Evolutionary conservation across 805 yeast species (phyloP).

Genomic region (Maudiozyma turicensis): DNA sequence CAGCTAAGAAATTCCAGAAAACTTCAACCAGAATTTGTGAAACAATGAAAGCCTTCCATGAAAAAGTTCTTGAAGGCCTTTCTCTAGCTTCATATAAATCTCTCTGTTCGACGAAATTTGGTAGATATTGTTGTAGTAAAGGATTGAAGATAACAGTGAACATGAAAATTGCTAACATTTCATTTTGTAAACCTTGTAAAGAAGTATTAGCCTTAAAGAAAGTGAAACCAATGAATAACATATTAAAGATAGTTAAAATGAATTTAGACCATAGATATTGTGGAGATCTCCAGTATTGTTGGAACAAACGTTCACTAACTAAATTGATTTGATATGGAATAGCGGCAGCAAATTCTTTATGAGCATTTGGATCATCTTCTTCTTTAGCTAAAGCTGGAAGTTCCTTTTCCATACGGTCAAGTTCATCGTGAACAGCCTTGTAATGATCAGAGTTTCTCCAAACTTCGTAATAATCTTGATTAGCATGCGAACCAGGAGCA

Average conservation of each 20-base stretch:
- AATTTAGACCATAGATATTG: slow-evolving; percentile 51
- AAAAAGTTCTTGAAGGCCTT: slow-evolving; percentile 60
- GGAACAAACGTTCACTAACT: slow-evolving; percentile 46
- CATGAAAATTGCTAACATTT: slow-evolving; percentile 71
- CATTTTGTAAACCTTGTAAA: slow-evolving; percentile 68
- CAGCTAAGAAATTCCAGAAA: slow-evolving; percentile 53
- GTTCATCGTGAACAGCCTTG: slow-evolving; percentile 46
- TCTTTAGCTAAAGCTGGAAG: slow-evolving; percentile 26
- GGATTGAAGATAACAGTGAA: slow-evolving; percentile 47
- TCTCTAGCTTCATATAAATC: slow-evolving; percentile 64
- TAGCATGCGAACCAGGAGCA: slow-evolving; percentile 69
- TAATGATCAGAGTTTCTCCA: slow-evolving; percentile 68
- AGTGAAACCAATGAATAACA: slow-evolving; percentile 66
- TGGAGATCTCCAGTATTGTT: slow-evolving; percentile 64
- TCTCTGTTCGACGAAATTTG: slow-evolving; percentile 52
- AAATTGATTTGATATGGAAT: slow-evolving; percentile 33
- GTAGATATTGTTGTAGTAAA: slow-evolving; percentile 52
- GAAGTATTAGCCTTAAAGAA: slow-evolving; percentile 59
- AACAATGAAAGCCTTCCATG: slow-evolving; percentile 53
- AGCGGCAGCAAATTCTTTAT: slow-evolving; percentile 36
- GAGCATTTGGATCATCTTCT: slow-evolving; percentile 26
- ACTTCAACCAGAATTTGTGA: slow-evolving; percentile 58
- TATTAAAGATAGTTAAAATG: slow-evolving; percentile 41
- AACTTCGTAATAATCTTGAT: slow-evolving; percentile 63
- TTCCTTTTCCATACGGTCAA: slow-evolving; percentile 56